Evolutionary conservation across 257 asterid genomes (phyloP), one percentile per base, ranked within the genome.

Genomic region (Dorcoceras hygrometricum): DNA sequence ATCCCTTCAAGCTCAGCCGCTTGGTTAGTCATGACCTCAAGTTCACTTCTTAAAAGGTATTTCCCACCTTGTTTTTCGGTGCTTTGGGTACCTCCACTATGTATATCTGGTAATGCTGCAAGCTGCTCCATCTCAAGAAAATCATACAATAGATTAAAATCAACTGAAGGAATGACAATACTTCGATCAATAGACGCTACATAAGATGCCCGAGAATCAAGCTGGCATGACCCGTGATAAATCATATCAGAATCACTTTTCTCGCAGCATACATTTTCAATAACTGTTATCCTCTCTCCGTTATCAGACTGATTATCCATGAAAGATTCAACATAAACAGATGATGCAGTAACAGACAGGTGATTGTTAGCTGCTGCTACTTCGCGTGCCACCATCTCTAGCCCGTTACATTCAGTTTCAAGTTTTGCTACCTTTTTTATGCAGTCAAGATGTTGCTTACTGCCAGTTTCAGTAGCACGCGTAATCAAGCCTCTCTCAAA

Each of bases 41-140:
- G 55, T 71, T 89, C 95, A 58, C 73, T 74, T 71, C 56, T 75
- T 67, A 67, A 55, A 69, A 20, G 51, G 59, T 46, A 62, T 54
- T 68, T 79, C 25, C 75, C 71, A 43, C 19, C 67, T 62, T 63
- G 60, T 58, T 68, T 71, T 64, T 67, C 59, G 25, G 71, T 56
- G 16, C 61, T 73, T 12, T 27, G 10, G 56, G 19, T 25, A 65
- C 71, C 66, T 70, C 70, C 79, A 65, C 71, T 68, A 6, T 29
- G 59, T 4, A 50, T 53, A 73, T 67, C 83, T 8, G 86, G 86
- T 23, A 71, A 50, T 43, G 95, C 86, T 20, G 85, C 96, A 62
- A 86, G 74, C 81, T 71, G 83, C 80, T 93, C 98, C 95, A 93
- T 89, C 78, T 92, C 97, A 57, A 89, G 92, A 78, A 92, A 89